These are phyloP conservation scores for Cardamine chenopodiifolia DNA, from an alignment of 345 rosid species.

Conservation along the genomic window DNA sequence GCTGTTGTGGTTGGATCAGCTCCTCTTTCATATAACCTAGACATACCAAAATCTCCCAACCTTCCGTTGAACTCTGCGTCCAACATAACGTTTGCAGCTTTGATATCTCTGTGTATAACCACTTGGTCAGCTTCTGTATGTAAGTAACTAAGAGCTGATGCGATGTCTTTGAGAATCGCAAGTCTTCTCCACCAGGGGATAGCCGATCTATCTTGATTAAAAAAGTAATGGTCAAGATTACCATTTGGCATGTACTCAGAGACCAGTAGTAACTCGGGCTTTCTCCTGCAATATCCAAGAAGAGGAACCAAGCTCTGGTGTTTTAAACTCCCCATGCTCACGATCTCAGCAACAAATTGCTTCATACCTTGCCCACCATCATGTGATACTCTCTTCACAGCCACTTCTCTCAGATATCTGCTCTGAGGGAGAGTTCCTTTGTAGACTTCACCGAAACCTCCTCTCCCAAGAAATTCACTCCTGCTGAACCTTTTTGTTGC, in stretches of 20 bases:
- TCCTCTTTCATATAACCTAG: no score
- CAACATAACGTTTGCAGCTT: constrained; percentile 54
- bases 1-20: no score
- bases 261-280: constrained; percentile 53
- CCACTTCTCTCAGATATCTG: constrained; percentile 44
- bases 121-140: constrained; percentile 61
- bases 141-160: constrained; percentile 51
- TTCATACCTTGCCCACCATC: constrained; percentile 55
- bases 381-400: constrained; percentile 59
- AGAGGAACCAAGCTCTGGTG: constrained; percentile 59
- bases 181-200: constrained; percentile 53
- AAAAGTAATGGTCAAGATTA: constrained; percentile 54
- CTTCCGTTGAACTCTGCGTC: constrained; percentile 71
- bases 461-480: constrained; percentile 51
- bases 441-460: constrained; percentile 70
- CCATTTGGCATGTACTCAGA: constrained; percentile 65
- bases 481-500: constrained; percentile 69
- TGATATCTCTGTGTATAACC: constrained; percentile 58
- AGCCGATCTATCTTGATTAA: constrained; percentile 2
- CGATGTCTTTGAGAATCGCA: constrained; percentile 45
- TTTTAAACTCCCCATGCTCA: constrained; percentile 49
- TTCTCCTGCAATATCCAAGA: constrained; percentile 58
- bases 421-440: constrained; percentile 51
- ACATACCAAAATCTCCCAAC: constrained; percentile 92
- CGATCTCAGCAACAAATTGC: constrained; percentile 54